phyloP scores from a whole-genome alignment of 31 red algal species.

The Asparagopsis taxiformis region DNA sequence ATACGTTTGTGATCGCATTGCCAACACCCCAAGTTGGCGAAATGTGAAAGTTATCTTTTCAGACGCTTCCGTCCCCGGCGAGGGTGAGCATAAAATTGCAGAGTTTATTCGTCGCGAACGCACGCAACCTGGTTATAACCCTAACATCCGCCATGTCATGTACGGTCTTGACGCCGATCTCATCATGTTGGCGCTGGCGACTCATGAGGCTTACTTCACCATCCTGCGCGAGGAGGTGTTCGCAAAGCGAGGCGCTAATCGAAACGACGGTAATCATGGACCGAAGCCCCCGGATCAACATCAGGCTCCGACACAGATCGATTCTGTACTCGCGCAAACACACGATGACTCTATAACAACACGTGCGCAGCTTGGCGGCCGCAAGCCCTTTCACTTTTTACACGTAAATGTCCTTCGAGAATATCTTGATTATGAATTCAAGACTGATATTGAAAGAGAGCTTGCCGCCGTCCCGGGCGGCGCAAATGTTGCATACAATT shows the following conservation, averaged over 20 bases:
- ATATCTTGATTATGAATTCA: constrained; percentile 92
- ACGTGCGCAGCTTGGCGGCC: constrained; percentile 52
- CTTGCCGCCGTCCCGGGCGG: background rate
- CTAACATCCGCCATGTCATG: constrained; percentile 77
- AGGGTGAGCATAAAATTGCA: constrained; percentile 99
- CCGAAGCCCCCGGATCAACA: background rate
- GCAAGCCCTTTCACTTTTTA: constrained; percentile 84
- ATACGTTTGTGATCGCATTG: constrained; percentile 62
- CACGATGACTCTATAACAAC: constrained; percentile 5
- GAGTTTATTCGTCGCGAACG: constrained; percentile 87
- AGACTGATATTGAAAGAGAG: constrained; percentile 48
- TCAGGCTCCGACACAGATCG: background rate
- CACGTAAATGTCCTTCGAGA: constrained; percentile 83
- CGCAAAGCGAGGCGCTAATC: constrained; percentile 22
- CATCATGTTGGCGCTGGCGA: constrained; percentile 98
- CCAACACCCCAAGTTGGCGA: constrained; percentile 42
- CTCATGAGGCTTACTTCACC: constrained; percentile 91
- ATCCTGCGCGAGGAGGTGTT: constrained; percentile 89
- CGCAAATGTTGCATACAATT: constrained; percentile 40
- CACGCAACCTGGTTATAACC: constrained; percentile 61
- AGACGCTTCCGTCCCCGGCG: constrained; percentile 90
- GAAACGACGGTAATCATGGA: background rate
- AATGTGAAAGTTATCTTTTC: constrained; percentile 72
- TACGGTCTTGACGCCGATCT: constrained; percentile 99
- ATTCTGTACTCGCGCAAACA: background rate